Conservation (phyloP, 2,329 filamentous ascomycete species). For the Blumeria graminis region DNA sequence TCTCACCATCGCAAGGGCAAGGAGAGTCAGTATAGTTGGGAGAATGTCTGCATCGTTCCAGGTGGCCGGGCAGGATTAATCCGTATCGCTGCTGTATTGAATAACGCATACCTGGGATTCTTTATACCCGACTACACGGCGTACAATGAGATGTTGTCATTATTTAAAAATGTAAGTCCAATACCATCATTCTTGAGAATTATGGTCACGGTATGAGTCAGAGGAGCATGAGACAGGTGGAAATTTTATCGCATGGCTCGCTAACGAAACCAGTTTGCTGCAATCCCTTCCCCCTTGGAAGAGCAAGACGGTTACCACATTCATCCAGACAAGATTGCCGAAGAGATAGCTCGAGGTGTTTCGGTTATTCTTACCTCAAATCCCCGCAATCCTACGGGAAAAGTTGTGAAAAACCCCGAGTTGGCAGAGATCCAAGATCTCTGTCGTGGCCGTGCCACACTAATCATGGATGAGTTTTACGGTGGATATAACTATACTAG, state of each 20-base stretch:
- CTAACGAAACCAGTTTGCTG: slow-evolving; percentile 36
- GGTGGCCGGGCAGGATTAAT: slow-evolving; percentile 83
- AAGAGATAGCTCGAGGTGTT: slow-evolving; percentile 68
- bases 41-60: slow-evolving; percentile 92
- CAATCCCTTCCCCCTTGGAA: slow-evolving; percentile 63
- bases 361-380: slow-evolving; percentile 86
- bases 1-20: slow-evolving; percentile 74
- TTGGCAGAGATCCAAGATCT: slow-evolving; percentile 80
- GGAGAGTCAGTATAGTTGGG: slow-evolving; percentile 78
- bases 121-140: slow-evolving; percentile 91
- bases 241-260: neutral
- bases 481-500: slow-evolving; percentile 88
- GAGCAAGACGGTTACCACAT: slow-evolving; percentile 82
- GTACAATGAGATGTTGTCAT: slow-evolving; percentile 89
- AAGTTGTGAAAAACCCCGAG: slow-evolving; percentile 65
- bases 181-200: neutral
- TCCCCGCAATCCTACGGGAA: slow-evolving; percentile 80
- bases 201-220: neutral
- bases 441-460: slow-evolving; percentile 67
- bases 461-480: slow-evolving; percentile 96
- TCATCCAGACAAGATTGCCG: slow-evolving; percentile 74
- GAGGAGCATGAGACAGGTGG: neutral
- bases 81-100: slow-evolving; percentile 78
- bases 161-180: slow-evolving; percentile 62
- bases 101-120: slow-evolving; percentile 80